These are phyloP conservation scores for Pythium myriotylum DNA, from an alignment of 352 stramenopile species.

Conservation along the genomic window DNA sequence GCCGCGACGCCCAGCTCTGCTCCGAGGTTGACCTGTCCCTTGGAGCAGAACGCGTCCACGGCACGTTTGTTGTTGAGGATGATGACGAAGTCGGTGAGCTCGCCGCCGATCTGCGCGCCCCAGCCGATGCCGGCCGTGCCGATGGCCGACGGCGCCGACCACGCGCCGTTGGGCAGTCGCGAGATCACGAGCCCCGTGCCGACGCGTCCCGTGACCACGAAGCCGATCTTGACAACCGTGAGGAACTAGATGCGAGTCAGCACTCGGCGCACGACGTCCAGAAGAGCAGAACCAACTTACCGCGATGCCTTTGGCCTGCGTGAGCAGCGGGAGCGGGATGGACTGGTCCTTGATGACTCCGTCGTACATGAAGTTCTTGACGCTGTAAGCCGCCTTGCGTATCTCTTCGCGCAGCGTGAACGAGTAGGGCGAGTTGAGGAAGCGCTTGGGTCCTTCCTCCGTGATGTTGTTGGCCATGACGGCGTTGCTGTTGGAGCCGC, in stretches of 20 bases:
- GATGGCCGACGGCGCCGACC: conserved; percentile 96
- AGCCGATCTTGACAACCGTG: conserved; percentile 92
- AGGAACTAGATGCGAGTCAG: conserved; percentile 64
- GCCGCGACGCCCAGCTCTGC: conserved; percentile 88
- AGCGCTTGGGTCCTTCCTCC: conserved; percentile 63
- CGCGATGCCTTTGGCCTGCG: conserved; percentile 89
- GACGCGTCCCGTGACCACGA: conserved; percentile 82
- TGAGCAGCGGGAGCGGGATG: conserved; percentile 88
- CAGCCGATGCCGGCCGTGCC: conserved; percentile 89
- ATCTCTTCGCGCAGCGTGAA: conserved; percentile 93
- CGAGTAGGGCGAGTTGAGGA: conserved; percentile 86
- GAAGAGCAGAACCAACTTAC: conserved; percentile 34
- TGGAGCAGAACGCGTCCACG: conserved; percentile 86
- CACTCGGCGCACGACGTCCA: not conserved
- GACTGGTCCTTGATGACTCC: conserved; percentile 90
- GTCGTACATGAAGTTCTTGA: conserved; percentile 92
- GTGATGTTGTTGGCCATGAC: conserved; percentile 76
- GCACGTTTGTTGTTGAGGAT: conserved; percentile 91
- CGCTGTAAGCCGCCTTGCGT: conserved; percentile 91
- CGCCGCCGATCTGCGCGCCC: conserved; percentile 90
- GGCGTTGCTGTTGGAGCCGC: conserved; percentile 77
- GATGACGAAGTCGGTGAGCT: conserved; percentile 94
- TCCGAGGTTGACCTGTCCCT: conserved; percentile 90
- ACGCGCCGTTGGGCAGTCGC: conserved; percentile 90
- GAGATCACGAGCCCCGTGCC: conserved; percentile 94